Evolutionary conservation across 257 asterid genomes (phyloP).

Genomic region (Gentiana straminea): DNA sequence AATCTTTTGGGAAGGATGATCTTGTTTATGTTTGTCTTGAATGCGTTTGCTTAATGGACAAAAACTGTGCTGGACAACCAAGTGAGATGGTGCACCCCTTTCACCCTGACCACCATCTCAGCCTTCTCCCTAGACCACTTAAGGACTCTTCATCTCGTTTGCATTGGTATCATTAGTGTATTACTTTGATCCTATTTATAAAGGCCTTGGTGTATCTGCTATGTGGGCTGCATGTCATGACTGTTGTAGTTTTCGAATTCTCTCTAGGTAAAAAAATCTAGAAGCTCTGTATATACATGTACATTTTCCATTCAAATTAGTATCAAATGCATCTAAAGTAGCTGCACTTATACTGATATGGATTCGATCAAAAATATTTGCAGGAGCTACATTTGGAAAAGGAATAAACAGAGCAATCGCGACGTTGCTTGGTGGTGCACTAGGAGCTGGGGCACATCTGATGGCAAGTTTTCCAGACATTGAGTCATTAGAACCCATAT

Average conservation of each 20-base stretch:
- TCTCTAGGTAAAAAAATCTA: no score
- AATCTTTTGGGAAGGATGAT: not conserved
- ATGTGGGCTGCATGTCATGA: constrained; percentile 68
- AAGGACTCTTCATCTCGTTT: no score
- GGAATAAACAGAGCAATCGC: no score
- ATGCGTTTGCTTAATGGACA: not conserved
- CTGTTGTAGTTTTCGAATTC: constrained; percentile 7
- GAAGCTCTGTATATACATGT: no score
- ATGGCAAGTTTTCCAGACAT: constrained; percentile 28
- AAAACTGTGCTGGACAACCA: not conserved
- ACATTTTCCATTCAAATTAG: no score
- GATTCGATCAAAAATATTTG: no score
- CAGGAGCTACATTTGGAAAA: no score
- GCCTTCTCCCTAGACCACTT: not conserved
- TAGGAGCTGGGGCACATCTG: constrained; percentile 12
- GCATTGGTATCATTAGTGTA: constrained; percentile 48
- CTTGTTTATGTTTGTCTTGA: not conserved
- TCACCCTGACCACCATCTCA: not conserved
- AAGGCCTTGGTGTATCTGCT: constrained; percentile 21
- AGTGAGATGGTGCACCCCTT: not conserved
- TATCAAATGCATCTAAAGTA: no score
- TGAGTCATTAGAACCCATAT: constrained; percentile 20
- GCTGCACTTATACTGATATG: no score
- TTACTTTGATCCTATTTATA: no score
- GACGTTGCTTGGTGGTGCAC: no score